Evolutionary conservation across 2,329 filamentous ascomycete species (phyloP), one percentile per base, ranked within the genome.

Genomic region (Zalaria sp.): DNA sequence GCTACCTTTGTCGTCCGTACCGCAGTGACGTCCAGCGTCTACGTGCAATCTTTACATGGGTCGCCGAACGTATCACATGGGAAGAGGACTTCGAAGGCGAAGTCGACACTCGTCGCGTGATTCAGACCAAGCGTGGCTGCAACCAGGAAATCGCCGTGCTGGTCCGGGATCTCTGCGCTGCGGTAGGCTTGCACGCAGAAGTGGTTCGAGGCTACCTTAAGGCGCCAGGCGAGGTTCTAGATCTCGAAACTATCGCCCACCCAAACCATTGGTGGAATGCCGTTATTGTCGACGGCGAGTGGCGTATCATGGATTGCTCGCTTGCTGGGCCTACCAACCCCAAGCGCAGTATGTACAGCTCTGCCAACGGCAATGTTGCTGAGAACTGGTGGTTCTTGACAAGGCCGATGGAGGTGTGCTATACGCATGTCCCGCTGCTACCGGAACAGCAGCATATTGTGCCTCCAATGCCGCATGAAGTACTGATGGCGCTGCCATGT

Each of bases 201-300:
- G 72, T 93, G 18, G 77, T 98, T 9, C 77, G 80, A 45, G 91
- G 91, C 1, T 96, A 91, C 56, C 75, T 98, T 43, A 98, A 98
- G 59, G 72, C 75, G 1, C 91, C 91, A 0, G 89, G 89, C 1
- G 91, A 96, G 53, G 66, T 80, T 5, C 69, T 82, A 1, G 88
- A 96, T 52, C 68, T 87, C 35, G 83, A 83, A 47, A 81, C 81
- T 44, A 77, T 89, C 59, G 84, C 85, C n/a, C 77, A 81, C 27
- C 74, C 89, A 0, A 98, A 98, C 55, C 91, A 98, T 63, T 96
- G 83, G 79, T 98, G 91, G 91, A 98, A 98, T 52, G 80, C 86
- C 1, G 85, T 96, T 11, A 66, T 95, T 31, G 79, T 95, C 5
- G 91, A 98, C 59, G 81, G 83, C 25, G 87, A 95, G 62, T 98